Base-by-base conservation (phyloP, 2,329 filamentous ascomycete species). In the Aurifilum marmelostoma region DNA sequence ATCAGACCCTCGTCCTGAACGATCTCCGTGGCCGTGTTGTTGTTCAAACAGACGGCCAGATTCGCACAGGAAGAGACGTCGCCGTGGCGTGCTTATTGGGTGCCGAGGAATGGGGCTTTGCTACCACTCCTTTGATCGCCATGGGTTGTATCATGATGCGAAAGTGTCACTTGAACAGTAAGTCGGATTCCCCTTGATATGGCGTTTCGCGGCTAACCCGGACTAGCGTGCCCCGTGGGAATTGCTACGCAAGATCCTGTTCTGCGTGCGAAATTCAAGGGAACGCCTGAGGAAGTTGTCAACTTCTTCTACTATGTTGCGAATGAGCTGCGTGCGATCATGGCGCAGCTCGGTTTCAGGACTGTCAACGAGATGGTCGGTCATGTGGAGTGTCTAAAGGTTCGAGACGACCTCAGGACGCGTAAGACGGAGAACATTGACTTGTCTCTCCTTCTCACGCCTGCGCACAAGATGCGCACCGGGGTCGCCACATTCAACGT, bases 241-340 rank as follows among this genome's bases (percentile, higher is more conserved):
- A 97, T 98, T 71, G 95, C 95, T 3, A 97, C 94, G 0, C 95
- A 98, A 78, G 94, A 97, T 75, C 94, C 94, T n/a, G 92, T 95
- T 78, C 87, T 98, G 2, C 89, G 95, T 71, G 92, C 94, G 86
- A 98, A 97, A 83, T 97, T 98, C 81, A 85, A 90, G 74, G 95
- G 95, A 71, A 94, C 93, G 0, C 94, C 95, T 14, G 95, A 98
- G 82, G 93, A 97, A 75, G 94, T 97, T 69, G 97, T 98, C 81
- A 98, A 97, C 86, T 97, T 97, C 85, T 97, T 97, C 83, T 98
- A 97, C 84, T 98, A 97, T 77, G 87, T 98, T 65, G 92, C 95
- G 74, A 98, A 98, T 77, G 95, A 98, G 83, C 88, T 98, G 69
- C 91, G 95, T 77, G 93, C 94, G 47, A 97, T 98, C 81, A 97